These are phyloP conservation scores for Fagus sylvatica DNA, from an alignment of 306 rosid species.

Conservation along the genomic window DNA sequence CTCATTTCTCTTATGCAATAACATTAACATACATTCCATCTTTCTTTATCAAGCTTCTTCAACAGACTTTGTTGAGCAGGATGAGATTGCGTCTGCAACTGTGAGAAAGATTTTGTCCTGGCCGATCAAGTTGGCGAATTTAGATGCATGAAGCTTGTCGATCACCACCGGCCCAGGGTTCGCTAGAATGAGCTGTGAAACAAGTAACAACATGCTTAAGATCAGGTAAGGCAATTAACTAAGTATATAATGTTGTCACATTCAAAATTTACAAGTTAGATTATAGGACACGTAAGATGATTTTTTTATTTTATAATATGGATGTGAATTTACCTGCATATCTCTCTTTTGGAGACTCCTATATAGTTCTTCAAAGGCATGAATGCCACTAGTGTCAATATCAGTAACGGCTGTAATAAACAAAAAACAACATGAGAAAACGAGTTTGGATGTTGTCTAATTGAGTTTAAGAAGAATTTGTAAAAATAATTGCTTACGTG, in stretches of 20 bases:
- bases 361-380: conserved; percentile 84
- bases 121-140: conserved; percentile 54
- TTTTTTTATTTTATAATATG: neutral
- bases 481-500: conserved; percentile 55
- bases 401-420: conserved; percentile 77
- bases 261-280: neutral
- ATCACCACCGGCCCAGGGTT: conserved; percentile 84
- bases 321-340: conserved; percentile 51
- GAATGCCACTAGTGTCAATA: conserved; percentile 94
- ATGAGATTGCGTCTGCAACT: conserved; percentile 75
- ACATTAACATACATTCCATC: neutral
- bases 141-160: conserved; percentile 71
- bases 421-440: conserved; percentile 2
- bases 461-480: conserved; percentile 1
- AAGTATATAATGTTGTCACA: neutral
- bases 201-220: neutral
- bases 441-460: neutral
- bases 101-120: conserved; percentile 79
- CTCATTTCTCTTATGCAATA: conserved; percentile 13
- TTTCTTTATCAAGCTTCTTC: conserved; percentile 50
- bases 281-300: neutral
- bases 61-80: conserved; percentile 65
- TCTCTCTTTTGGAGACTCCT: conserved; percentile 73
- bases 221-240: conserved; percentile 39
- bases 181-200: conserved; percentile 77